Conservation (phyloP, 768 basidiomycete species). For the Psilocybe cubensis region DNA sequence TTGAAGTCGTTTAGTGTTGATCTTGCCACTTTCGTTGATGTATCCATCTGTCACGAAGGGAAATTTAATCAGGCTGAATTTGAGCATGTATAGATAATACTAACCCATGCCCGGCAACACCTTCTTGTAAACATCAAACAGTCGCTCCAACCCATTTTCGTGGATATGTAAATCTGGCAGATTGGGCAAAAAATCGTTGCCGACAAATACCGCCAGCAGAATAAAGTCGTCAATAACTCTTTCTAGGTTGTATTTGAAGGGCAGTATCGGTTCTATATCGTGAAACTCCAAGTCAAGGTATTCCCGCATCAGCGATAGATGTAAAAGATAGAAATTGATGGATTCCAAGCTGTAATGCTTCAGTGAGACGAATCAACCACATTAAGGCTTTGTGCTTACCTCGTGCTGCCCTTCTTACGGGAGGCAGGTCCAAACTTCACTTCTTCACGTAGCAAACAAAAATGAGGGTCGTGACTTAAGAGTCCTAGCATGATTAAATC, state of each 20-base stretch:
- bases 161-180: slow-evolving; percentile 97
- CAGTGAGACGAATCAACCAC: slow-evolving; percentile 23
- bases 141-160: slow-evolving; percentile 89
- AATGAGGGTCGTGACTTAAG: slow-evolving; percentile 97
- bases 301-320: slow-evolving; percentile 93
- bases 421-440: slow-evolving; percentile 92
- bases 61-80: neutral
- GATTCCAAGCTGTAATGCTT: slow-evolving; percentile 57
- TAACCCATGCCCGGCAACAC: slow-evolving; percentile 76
- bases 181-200: slow-evolving; percentile 97
- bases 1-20: slow-evolving; percentile 82
- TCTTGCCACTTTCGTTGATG: slow-evolving; percentile 86
- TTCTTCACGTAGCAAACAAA: slow-evolving; percentile 95
- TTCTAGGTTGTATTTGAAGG: slow-evolving; percentile 89
- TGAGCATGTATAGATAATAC: slow-evolving; percentile 14
- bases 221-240: slow-evolving; percentile 98
- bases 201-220: slow-evolving; percentile 93
- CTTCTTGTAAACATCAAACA: slow-evolving; percentile 96
- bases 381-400: slow-evolving; percentile 26
- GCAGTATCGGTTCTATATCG: slow-evolving; percentile 63
- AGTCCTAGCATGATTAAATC: slow-evolving; percentile 98
- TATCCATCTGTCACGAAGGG: slow-evolving; percentile 70
- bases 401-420: slow-evolving; percentile 70
- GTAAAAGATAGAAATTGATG: slow-evolving; percentile 93
- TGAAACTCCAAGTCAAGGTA: slow-evolving; percentile 96